Base-by-base conservation (phyloP, 805 yeast genomes). In the Blastobotrys terrestris region DNA sequence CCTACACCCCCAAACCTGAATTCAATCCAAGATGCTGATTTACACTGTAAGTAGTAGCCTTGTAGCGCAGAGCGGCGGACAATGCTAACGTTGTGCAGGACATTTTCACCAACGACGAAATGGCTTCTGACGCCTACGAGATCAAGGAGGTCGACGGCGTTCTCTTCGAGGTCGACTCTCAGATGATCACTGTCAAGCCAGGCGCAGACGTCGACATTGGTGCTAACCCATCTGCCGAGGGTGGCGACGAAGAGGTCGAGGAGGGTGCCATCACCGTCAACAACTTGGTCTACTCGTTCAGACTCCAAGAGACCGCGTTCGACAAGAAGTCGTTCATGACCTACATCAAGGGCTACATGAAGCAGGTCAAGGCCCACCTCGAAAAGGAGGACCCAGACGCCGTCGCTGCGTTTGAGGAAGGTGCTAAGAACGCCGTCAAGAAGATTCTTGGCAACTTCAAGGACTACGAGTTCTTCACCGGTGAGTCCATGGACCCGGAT, bases 401-500 rank as follows among this genome's bases (percentile, higher is more conserved):
- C 68, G 82, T 94, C 66, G 84, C 85, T 70, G 76, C 74, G 63
- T 94, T 94, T 76, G 97, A 92, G 84, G 92, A 94, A 82, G 98
- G 98, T 74, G 99, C 99, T 67, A 80, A 84, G 66, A 76, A 87
- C 66, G 94, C 91, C 83, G 95, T 87, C 77, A 94, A 94, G 88
- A 94, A 94, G 83, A 85, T 94, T 63, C 75, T 94, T 68, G 86
- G 84, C 69, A 85, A 91, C 76, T 94, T 94, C 94, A 86, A 85
- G 72, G 99, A 94, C 84, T 94, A 95, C 95, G 99, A 94, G 73
- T 94, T 94, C 83, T 94, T 77, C 91, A 92, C 97, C 65, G 98
- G 99, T 81, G 98, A 92, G 81, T 87, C 96, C 72, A 94, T 94
- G 99, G 97, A 94, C 84, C 99, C 99, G 75, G 99, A 94, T 77